A percentile compares a stretch with the other conserved stretches of the same genome.
phyloP scores from a whole-genome alignment of 768 basidiomycete genomes.

The Podaxis pistillaris region DNA sequence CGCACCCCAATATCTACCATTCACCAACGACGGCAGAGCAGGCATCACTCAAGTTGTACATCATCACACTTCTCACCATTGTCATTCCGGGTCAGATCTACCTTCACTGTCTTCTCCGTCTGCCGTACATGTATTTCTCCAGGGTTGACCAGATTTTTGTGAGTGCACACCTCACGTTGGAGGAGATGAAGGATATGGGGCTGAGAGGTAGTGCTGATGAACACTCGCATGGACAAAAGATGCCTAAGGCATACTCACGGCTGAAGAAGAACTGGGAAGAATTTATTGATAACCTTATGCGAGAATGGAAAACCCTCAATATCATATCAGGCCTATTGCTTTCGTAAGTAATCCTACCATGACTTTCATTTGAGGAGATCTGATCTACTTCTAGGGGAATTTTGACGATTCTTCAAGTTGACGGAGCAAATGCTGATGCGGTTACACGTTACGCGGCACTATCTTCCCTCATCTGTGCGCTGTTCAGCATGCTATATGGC shows the following conservation, averaged over 20 bases:
- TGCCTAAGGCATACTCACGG: slow-evolving; percentile 19
- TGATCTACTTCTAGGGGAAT: slow-evolving; percentile 24
- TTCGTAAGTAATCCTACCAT: slow-evolving; percentile 1
- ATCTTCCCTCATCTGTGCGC: slow-evolving; percentile 51
- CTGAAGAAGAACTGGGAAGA: slow-evolving; percentile 19
- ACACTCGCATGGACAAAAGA: slow-evolving; percentile 5
- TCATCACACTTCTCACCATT: slow-evolving; percentile 20
- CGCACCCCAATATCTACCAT: not conserved
- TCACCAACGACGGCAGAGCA: not conserved
- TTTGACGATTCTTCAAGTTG: slow-evolving; percentile 30
- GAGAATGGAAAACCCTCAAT: slow-evolving; percentile 18
- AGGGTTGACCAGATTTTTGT: slow-evolving; percentile 64
- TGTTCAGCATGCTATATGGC: slow-evolving; percentile 62
- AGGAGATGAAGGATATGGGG: slow-evolving; percentile 50
- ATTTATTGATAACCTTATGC: slow-evolving; percentile 17
- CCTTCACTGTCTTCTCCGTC: slow-evolving; percentile 44
- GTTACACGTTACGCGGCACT: slow-evolving; percentile 54
- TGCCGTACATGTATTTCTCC: slow-evolving; percentile 65
- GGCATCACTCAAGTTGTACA: not conserved
- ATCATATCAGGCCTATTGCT: slow-evolving; percentile 17
- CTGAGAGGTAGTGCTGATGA: slow-evolving; percentile 24
- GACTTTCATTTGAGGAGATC: not conserved
- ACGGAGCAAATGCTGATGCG: slow-evolving; percentile 42
- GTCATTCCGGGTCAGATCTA: slow-evolving; percentile 33
- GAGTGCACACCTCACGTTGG: slow-evolving; percentile 58